Evolutionary conservation across 306 rosid genomes (phyloP), one percentile per base, ranked within the genome.

Genomic region (Vigna hirtella): DNA sequence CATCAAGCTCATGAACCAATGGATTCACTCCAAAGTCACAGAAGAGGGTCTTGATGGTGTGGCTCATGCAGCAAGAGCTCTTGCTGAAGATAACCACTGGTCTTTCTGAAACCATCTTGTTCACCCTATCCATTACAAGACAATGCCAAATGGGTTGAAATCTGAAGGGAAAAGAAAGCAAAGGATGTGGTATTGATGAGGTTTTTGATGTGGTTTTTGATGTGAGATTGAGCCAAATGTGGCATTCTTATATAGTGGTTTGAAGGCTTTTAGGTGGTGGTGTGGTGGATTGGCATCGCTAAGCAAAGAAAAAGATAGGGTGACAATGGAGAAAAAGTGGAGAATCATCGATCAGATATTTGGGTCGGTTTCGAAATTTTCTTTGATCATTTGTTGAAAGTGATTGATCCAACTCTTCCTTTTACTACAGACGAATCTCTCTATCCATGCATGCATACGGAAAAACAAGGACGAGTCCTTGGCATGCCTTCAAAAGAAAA

Each of bases 21-120:
- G 94, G 93, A 81, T 93, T 96, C 78, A 90, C 99, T 18, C 99
- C 99, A 42, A 96, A 91, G 52, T 91, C 98, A 63, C 82, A 83
- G 57, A 96, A 83, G 6, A 96, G 89, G 43, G 94, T 88, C 86
- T 89, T 96, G 73, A 96, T 89, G 9, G 96, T 66, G 90, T 96
- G 94, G 59, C 97, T 88, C 88, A 96, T 91, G 88, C 96, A 90
- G 77, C 99, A 96, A 0, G 90, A 66, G 79, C 87, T 93, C 88
- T 88, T 93, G 93, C 99, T 96, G 87, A 96, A 96, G 79, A 96
- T 91, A 83, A 93, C 99, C 69, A 93, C 99, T 0, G 99, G 88
- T 76, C 87, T 96, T 87, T 96, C 98, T 6, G 98, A 81, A 9
- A 76, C 93, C 97, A 96, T 76, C 75, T 73, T 86, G 76, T 85